A percentile compares a stretch with the other conserved stretches of the same genome.
Conservation (phyloP, 306 rosid genomes). For the Cicer bijugum region DNA sequence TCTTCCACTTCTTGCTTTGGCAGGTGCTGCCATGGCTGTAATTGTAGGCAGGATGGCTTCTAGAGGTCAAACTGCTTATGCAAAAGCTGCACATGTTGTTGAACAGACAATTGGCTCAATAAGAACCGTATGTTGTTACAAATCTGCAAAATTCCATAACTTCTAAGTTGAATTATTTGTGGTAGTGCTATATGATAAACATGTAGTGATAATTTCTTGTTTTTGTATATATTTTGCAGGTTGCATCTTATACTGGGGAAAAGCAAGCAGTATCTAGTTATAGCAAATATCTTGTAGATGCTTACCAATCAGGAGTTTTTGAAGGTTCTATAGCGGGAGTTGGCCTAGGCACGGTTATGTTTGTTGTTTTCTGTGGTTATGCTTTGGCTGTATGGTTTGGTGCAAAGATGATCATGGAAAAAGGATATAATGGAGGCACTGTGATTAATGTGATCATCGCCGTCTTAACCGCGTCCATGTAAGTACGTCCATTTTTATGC, state of each 20-base stretch:
- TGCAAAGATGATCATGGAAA: conserved; percentile 69
- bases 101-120: conserved; percentile 92
- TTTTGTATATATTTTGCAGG: conserved; percentile 48
- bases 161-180: background rate
- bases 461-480: conserved; percentile 84
- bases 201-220: conserved; percentile 7
- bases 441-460: conserved; percentile 78
- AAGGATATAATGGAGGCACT: conserved; percentile 78
- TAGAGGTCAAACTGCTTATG: conserved; percentile 77
- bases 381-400: conserved; percentile 88
- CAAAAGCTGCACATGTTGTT: conserved; percentile 77
- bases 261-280: conserved; percentile 68
- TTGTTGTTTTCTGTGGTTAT: conserved; percentile 63
- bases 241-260: conserved; percentile 88
- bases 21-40: conserved; percentile 70
- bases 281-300: conserved; percentile 61
- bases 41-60: conserved; percentile 66
- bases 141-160: background rate
- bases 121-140: conserved; percentile 63
- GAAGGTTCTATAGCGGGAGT: conserved; percentile 71
- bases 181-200: conserved; percentile 27
- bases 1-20: conserved; percentile 70
- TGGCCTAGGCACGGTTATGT: conserved; percentile 68
- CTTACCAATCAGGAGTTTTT: conserved; percentile 74
- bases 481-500: conserved; percentile 44